These are phyloP conservation scores for Ormosia emarginata DNA, from an alignment of 306 rosid genomes.

Conservation along the genomic window DNA sequence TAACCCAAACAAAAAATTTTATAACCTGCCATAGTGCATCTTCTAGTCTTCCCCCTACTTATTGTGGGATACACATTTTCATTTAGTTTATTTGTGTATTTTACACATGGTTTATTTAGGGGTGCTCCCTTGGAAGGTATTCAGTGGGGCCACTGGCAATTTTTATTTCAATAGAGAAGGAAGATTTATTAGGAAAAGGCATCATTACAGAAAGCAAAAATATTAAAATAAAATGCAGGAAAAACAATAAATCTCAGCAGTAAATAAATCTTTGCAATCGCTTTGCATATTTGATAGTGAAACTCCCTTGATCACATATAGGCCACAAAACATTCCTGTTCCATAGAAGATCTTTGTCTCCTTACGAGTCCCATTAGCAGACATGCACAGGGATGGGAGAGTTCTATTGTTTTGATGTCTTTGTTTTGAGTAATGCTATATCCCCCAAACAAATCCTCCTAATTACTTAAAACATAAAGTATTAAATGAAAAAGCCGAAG, in stretches of 20 bases:
- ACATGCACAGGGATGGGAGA: background rate
- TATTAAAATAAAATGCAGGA: background rate
- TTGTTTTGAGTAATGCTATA: background rate
- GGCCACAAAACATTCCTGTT: background rate
- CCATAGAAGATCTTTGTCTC: background rate
- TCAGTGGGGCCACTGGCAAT: background rate
- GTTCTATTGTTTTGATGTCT: background rate
- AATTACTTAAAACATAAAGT: background rate
- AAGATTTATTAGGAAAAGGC: background rate
- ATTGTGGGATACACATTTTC: conserved; percentile 6
- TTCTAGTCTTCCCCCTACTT: background rate
- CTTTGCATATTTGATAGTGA: background rate
- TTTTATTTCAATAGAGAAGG: background rate
- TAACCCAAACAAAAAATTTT: background rate
- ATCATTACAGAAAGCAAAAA: background rate
- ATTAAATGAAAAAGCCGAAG: background rate
- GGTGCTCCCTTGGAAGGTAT: background rate
- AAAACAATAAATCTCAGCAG: background rate
- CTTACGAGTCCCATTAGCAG: background rate
- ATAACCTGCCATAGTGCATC: background rate
- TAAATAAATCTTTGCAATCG: background rate
- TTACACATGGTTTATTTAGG: conserved; percentile 8
- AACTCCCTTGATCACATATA: background rate
- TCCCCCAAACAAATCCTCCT: background rate
- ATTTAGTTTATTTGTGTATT: background rate